Evolutionary conservation across 192 early-diverging fungal genomes (phyloP).

Genomic region (Funneliformis geosporum): DNA sequence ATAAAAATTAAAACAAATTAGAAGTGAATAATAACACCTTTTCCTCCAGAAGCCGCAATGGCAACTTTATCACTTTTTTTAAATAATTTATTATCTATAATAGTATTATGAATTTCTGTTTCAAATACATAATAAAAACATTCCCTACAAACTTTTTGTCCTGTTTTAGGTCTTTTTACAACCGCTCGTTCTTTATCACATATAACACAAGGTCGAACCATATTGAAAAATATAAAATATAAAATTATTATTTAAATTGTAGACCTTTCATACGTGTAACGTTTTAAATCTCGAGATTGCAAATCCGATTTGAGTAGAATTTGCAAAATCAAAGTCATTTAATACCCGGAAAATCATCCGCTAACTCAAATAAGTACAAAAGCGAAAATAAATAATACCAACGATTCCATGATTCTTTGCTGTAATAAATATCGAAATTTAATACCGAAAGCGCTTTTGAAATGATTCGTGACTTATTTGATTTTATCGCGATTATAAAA

Average conservation of each 20-base stretch:
- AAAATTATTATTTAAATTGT: neutral
- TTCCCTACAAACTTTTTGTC: constrained; percentile 80
- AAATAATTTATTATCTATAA: constrained; percentile 81
- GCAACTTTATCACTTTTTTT: constrained; percentile 84
- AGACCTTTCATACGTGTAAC: no score
- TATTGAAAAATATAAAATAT: neutral
- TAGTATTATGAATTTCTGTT: constrained; percentile 92
- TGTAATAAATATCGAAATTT: no score
- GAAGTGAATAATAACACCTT: constrained; percentile 54
- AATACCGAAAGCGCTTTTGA: no score
- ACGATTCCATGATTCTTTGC: no score
- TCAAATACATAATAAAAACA: constrained; percentile 96
- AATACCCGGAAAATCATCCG: no score
- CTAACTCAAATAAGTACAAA: no score
- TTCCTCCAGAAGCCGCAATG: constrained; percentile 93
- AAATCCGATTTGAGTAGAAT: no score
- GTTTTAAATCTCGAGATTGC: no score
- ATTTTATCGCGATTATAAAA: no score
- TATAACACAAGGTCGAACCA: constrained; percentile 22
- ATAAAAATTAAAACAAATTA: neutral
- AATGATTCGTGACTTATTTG: no score
- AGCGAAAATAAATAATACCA: no score
- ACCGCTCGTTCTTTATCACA: constrained; percentile 58
- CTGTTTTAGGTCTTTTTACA: constrained; percentile 93
- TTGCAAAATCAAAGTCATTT: no score